Conservation (phyloP, 768 basidiomycete genomes). For the Coprinopsis cinerea region DNA sequence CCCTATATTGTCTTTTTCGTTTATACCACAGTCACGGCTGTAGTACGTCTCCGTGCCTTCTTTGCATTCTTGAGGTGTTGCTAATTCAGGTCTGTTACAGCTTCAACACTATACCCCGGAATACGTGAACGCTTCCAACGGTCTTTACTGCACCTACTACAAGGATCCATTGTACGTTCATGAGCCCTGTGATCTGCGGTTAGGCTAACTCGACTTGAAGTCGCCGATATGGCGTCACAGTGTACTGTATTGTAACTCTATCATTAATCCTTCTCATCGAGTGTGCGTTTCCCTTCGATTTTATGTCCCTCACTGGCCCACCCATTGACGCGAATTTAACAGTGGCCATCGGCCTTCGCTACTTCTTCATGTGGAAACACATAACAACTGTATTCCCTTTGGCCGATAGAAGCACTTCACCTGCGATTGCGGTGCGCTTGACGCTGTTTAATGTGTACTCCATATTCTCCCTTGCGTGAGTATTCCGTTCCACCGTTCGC, state of each 20-base stretch:
- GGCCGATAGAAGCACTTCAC: slow-evolving; percentile 28
- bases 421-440: slow-evolving; percentile 32
- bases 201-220: no score
- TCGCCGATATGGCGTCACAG: slow-evolving; percentile 30
- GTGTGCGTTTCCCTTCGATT: slow-evolving; percentile 23
- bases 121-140: slow-evolving; percentile 29
- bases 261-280: slow-evolving; percentile 38
- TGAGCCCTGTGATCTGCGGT: no score
- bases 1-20: slow-evolving; percentile 36
- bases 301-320: background rate
- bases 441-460: slow-evolving; percentile 41
- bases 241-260: slow-evolving; percentile 38
- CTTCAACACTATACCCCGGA: slow-evolving; percentile 17
- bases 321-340: slow-evolving; percentile 5
- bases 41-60: slow-evolving; percentile 24
- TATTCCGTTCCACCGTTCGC: background rate
- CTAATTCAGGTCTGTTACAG: slow-evolving; percentile 9
- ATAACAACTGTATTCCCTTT: slow-evolving; percentile 38
- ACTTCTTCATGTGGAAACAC: slow-evolving; percentile 32
- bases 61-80: no score
- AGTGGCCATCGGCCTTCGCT: slow-evolving; percentile 41
- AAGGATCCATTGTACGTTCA: slow-evolving; percentile 31
- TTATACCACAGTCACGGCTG: slow-evolving; percentile 32
- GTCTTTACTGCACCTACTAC: slow-evolving; percentile 44
- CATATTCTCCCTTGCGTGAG: slow-evolving; percentile 38